A percentile compares a stretch with the other conserved stretches of the same genome.
phyloP scores from a whole-genome alignment of 306 rosid species.

The Cucumis melo region DNA sequence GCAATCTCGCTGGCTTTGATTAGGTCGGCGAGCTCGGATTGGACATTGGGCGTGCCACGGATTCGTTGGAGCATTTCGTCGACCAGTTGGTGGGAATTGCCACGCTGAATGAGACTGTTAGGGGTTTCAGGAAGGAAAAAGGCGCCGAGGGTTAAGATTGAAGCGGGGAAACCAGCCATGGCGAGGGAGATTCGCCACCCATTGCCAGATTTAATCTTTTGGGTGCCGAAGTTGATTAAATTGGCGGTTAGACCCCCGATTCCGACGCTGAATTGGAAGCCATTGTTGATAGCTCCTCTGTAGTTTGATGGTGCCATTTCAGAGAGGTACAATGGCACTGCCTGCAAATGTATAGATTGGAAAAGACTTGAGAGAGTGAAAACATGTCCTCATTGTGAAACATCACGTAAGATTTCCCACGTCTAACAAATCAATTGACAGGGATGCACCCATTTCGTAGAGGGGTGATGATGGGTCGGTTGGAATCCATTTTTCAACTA shows the following conservation, averaged over 20 bases:
- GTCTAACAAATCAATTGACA: no score
- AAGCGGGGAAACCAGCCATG: conserved; percentile 63
- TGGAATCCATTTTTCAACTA: no score
- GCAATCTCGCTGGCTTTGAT: conserved; percentile 26
- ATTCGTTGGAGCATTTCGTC: conserved; percentile 22
- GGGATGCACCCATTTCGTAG: no score
- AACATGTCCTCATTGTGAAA: neutral
- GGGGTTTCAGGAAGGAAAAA: conserved; percentile 81
- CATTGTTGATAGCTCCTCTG: conserved; percentile 68
- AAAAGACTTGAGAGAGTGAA: neutral
- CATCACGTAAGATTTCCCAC: no score
- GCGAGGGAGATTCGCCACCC: conserved; percentile 71
- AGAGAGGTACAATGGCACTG: conserved; percentile 67
- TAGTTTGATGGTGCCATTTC: conserved; percentile 62
- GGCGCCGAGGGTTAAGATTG: conserved; percentile 50
- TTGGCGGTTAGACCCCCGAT: conserved; percentile 47
- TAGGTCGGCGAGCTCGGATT: conserved; percentile 43
- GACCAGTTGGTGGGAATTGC: conserved; percentile 10
- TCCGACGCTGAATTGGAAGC: conserved; percentile 66
- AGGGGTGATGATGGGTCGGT: no score
- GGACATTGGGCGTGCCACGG: conserved; percentile 37
- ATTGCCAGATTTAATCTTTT: conserved; percentile 44
- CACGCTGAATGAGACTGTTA: conserved; percentile 28
- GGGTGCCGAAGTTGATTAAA: conserved; percentile 57
- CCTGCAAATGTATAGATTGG: conserved; percentile 13